These are phyloP conservation scores for Arachnomyces sp. DNA, from an alignment of 2,329 filamentous ascomycete genomes.

Conservation along the genomic window DNA sequence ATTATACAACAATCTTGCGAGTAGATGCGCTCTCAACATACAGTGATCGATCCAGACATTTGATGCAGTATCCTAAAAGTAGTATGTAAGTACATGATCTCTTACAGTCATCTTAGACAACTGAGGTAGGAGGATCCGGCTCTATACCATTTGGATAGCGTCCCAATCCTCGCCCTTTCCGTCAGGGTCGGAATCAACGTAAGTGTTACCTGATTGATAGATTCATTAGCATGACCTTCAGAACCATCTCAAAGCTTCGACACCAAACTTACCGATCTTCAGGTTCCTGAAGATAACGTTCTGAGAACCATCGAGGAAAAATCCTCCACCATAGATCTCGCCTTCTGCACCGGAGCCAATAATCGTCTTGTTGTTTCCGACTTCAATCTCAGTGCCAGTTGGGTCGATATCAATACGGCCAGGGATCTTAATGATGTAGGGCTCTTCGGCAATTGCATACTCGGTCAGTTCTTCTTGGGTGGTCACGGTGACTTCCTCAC, in stretches of 20 bases:
- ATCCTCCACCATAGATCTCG: conserved; percentile 2
- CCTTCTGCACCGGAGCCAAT: not conserved
- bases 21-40: not conserved
- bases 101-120: not conserved
- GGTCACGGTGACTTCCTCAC: conserved; percentile 1
- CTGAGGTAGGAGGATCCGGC: not conserved
- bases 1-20: not conserved
- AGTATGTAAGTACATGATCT: not conserved
- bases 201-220: not conserved
- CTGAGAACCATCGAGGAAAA: conserved; percentile 1
- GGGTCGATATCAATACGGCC: conserved; percentile 1
- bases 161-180: conserved; percentile 3
- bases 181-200: not conserved
- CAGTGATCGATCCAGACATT: conserved; percentile 3
- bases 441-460: conserved; percentile 1
- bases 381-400: conserved; percentile 1
- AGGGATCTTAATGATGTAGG: conserved; percentile 3
- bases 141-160: conserved; percentile 1
- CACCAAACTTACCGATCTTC: not conserved
- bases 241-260: not conserved
- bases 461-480: conserved; percentile 1
- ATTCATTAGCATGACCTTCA: not conserved
- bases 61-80: conserved; percentile 1
- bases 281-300: conserved; percentile 3
- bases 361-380: conserved; percentile 2